Evolutionary conservation across 768 basidiomycete species (phyloP), one percentile per base, ranked within the genome.

Genomic region (Kwoniella dejecticola): DNA sequence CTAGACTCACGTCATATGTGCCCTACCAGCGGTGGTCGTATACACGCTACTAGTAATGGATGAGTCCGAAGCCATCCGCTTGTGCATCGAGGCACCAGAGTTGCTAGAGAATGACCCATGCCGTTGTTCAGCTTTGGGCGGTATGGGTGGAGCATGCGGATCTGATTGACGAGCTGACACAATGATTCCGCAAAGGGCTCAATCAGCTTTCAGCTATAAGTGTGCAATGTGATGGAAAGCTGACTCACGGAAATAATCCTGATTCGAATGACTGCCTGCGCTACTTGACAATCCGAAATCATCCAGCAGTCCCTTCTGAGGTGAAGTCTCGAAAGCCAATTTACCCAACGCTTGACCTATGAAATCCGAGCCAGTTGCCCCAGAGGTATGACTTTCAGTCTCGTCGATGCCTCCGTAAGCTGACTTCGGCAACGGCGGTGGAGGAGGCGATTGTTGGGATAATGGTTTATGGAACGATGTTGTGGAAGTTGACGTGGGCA

Each of bases 11-110:
- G 52, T 42, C 53, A 67, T 57, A 47, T 60, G 36, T 53, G 57
- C 53, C 30, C 60, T 66, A 2, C 63, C 56, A 30, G 63, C 64
- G 6, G 71, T 70, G 27, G 70, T 64, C 0, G 75, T 78, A 49
- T 71, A 71, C 27, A 63, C 68, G 42, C 70, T 75, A 41, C 72
- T 72, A 0, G 71, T 55, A 3, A 79, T 52, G 1, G 74, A 76
- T 1, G 76, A 67, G 42, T 76, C 76, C 4, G 74, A 76, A 21
- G 65, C 58, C 63, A 75, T 74, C 11, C 76, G 50, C 29, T 67
- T 60, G 62, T 79, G 77, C 38, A 44, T 52, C 3, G 66, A 53
- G 2, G 57, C 53, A 36, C 45, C 52, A 0, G 67, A 57, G 2
- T 59, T 59, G 54, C 68, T 68, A 41, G 50, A 55, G 12, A 42